Evolutionary conservation across 176 grass and related monocot genomes (phyloP).

Genomic region (Lolium rigidum): DNA sequence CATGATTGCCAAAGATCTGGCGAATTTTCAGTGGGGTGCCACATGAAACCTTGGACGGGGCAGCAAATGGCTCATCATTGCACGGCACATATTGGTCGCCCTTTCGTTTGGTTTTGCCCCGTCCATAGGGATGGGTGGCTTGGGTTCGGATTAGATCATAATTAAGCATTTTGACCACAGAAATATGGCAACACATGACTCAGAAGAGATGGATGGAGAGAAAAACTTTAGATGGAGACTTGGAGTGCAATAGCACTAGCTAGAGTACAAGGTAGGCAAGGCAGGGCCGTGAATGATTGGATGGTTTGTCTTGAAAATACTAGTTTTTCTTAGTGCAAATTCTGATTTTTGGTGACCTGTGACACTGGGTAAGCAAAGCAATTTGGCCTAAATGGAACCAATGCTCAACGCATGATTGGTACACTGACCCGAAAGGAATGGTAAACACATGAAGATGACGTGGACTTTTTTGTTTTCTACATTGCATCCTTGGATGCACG

Average conservation of each 20-base stretch:
- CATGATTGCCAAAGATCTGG: slow-evolving; percentile 45
- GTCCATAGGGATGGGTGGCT: not conserved
- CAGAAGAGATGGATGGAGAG: not conserved
- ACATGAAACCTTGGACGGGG: slow-evolving; percentile 41
- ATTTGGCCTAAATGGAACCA: not conserved
- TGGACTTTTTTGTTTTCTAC: slow-evolving; percentile 1
- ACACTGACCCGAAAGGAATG: slow-evolving; percentile 34
- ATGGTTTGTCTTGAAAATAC: not conserved
- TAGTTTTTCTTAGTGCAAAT: not conserved
- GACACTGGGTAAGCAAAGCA: not conserved
- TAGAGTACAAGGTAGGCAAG: slow-evolving; percentile 14
- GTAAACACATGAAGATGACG: slow-evolving; percentile 45
- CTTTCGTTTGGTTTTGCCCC: slow-evolving; percentile 21
- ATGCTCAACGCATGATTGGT: slow-evolving; percentile 33
- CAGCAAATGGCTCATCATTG: slow-evolving; percentile 32
- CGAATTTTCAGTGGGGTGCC: slow-evolving; percentile 24
- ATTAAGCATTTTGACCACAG: slow-evolving; percentile 28
- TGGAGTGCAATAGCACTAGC: not conserved
- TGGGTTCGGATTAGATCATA: slow-evolving; percentile 22
- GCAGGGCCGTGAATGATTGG: not conserved
- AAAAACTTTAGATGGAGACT: not conserved
- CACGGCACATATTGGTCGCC: slow-evolving; percentile 29
- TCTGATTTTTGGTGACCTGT: not conserved
- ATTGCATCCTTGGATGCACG: not conserved
- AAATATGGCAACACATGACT: slow-evolving; percentile 36